Conservation (phyloP, 352 stramenopile genomes). For the Saprolegnia parasitica region DNA sequence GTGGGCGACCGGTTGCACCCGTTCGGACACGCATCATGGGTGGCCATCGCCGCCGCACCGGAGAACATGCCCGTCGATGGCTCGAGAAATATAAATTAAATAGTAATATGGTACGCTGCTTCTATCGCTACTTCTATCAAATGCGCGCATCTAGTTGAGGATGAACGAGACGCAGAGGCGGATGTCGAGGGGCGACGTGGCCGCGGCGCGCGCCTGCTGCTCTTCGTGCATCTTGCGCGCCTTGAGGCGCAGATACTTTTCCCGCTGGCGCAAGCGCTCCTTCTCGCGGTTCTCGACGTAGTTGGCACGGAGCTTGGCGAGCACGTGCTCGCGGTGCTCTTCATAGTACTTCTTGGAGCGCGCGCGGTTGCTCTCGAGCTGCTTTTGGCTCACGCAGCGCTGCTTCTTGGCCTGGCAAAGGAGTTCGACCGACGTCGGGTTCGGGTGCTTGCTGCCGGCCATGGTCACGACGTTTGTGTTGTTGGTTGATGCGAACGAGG, state of each 20-base stretch:
- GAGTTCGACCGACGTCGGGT: background rate
- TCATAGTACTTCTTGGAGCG: constrained; percentile 18
- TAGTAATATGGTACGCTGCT: background rate
- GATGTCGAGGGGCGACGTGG: background rate
- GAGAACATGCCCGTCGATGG: too few species aligned
- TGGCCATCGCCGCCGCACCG: too few species aligned
- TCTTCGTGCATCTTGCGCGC: constrained; percentile 2
- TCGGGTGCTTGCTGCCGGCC: background rate
- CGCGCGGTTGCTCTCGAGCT: constrained; percentile 9
- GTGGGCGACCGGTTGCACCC: too few species aligned
- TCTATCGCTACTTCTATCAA: constrained; percentile 7
- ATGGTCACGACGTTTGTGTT: background rate
- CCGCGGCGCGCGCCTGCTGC: background rate
- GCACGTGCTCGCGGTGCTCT: constrained; percentile 4
- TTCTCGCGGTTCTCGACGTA: constrained; percentile 9
- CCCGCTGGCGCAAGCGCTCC: background rate
- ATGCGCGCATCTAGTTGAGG: background rate
- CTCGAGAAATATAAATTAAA: too few species aligned
- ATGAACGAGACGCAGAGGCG: constrained; percentile 10
- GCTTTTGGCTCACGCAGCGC: constrained; percentile 1
- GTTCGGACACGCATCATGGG: too few species aligned
- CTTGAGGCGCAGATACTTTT: constrained; percentile 10
- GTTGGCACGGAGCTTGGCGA: constrained; percentile 4
- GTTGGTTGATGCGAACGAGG: too few species aligned
- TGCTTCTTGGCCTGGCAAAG: background rate